Base-by-base conservation (phyloP, 2,329 filamentous ascomycete genomes). In the Zasmidium angulare region DNA sequence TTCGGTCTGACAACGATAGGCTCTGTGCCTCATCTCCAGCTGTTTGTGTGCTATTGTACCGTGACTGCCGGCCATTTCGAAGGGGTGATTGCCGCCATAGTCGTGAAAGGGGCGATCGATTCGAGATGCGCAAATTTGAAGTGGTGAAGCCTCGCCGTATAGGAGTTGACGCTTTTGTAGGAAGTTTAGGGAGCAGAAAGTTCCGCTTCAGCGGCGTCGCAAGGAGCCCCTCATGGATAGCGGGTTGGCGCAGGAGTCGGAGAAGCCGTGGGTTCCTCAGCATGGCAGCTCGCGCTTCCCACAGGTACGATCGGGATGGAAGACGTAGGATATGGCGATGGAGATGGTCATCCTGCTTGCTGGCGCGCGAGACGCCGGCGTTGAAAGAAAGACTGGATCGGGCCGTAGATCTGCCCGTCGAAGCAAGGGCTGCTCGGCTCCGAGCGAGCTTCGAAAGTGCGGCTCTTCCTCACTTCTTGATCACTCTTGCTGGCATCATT, bases 1-100 rank as follows among this genome's bases (percentile, higher is more conserved):
- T 79, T 23, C 89, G 84, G 63, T 86, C 86, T 1, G 87, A 88
- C 46, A 63, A 76, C 63, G 66, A 77, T 29, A 53, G 65, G 61
- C 58, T 59, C 52, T 23, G 43, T 14, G 53, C 23, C 36, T 56
- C 55, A 21, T 46, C 55, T 14, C 50, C 20, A 22, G 26, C 46
- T 17, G 60, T 46, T 40, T 72, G 69, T 17, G 71, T 63, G 66
- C 73, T 66, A 51, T 76, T 76, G 67, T 72, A 71, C 61, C 77
- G 77, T 48, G 63, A 58, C 49, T 62, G 64, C 49, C 67, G 65
- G 29, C 67, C 51, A 29, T 58, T 58, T 12, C 64, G 65, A 40
- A 62, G 61, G 11, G 59, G 56, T 2, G 60, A 29, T 14, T 55
- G 29, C 10, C 65, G 64, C 66, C 64, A 67, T 62, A 50, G 29